Conservation (phyloP, 495 filamentous ascomycete species). For the Aspergillus taichungensis region DNA sequence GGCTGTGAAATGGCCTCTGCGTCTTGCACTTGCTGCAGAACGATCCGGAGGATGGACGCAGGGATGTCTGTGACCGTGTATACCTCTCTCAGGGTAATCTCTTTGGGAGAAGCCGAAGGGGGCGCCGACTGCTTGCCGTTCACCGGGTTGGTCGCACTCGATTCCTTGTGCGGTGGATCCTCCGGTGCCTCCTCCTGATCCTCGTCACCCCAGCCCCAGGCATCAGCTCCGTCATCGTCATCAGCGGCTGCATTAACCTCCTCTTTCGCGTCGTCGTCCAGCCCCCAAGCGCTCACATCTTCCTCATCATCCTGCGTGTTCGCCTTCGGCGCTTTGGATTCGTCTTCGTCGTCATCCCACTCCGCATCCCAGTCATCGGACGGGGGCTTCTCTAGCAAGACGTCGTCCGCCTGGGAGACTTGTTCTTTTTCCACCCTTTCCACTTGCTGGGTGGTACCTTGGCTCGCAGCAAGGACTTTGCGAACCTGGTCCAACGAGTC, state of each 20-base stretch:
- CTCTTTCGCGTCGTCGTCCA: slow-evolving; percentile 41
- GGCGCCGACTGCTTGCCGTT: slow-evolving; percentile 9
- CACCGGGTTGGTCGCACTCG: slow-evolving; percentile 8
- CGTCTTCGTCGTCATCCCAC: slow-evolving; percentile 58
- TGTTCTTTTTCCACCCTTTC: slow-evolving; percentile 80
- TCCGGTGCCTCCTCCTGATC: slow-evolving; percentile 24
- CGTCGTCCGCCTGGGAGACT: slow-evolving; percentile 58
- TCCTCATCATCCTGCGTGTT: slow-evolving; percentile 42
- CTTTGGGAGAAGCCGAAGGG: slow-evolving; percentile 26
- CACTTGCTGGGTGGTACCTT: slow-evolving; percentile 54
- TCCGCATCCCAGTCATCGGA: slow-evolving; percentile 66
- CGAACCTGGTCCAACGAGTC: slow-evolving; percentile 65
- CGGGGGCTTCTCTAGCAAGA: slow-evolving; percentile 46
- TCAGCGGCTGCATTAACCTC: slow-evolving; percentile 9
- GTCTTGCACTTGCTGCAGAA: slow-evolving; percentile 61
- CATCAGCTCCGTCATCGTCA: slow-evolving; percentile 43
- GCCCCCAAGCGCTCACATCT: slow-evolving; percentile 57
- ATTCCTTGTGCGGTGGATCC: slow-evolving; percentile 8
- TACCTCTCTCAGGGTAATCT: slow-evolving; percentile 72
- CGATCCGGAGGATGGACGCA: slow-evolving; percentile 59
- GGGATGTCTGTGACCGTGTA: slow-evolving; percentile 86
- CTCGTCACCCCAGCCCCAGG: slow-evolving; percentile 71
- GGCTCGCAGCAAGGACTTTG: slow-evolving; percentile 52
- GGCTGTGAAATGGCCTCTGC: slow-evolving; percentile 51
- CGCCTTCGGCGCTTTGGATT: slow-evolving; percentile 13